Evolutionary conservation across 768 basidiomycete genomes (phyloP), one percentile per base, ranked within the genome.

Genomic region (Lentinula boryana): DNA sequence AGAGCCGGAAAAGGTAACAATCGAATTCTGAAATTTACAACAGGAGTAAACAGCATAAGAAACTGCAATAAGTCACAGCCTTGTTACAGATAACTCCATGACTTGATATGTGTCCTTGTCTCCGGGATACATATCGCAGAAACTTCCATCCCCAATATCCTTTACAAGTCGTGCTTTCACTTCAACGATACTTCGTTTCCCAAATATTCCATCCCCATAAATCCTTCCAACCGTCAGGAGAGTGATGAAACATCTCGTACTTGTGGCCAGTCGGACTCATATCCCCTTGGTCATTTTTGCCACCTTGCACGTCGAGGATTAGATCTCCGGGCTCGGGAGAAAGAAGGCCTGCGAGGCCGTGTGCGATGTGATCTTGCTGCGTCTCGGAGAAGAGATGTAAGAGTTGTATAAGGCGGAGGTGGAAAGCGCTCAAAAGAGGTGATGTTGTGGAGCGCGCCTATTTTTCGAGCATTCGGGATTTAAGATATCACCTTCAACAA

Each of bases 301-400:
- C 51, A 6, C 67, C 21, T 31, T 74, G 73, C 33, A 48, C 62
- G 31, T 74, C 73, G 60, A 74, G 72, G 43, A 72, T 62, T 15
- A 74, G 57, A 43, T 71, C 70, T 8, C 70, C 73, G 8, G 64
- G 64, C 52, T 66, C 60, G 1, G 66, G 63, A 35, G 69, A 70
- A 49, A 75, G 63, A 16, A 74, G 68, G n/a, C n/a, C n/a, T n/a
- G n/a, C n/a, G n/a, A n/a, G n/a, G n/a, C n/a, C n/a, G n/a, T n/a
- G n/a, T n/a, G n/a, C n/a, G n/a, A n/a, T n/a, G n/a, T n/a, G n/a
- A n/a, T n/a, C n/a, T n/a, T n/a, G n/a, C 13, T 67, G 54, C 40
- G 61, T 59, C 48, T 70, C 68, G 8, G 66, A 51, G 62, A 73
- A 74, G 18, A 74, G 63, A 49, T 74, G 70, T 60, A 82, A n/a